Evolutionary conservation across 2,329 filamentous ascomycete genomes (phyloP).

Genomic region (Aspergillus novoparasiticus): DNA sequence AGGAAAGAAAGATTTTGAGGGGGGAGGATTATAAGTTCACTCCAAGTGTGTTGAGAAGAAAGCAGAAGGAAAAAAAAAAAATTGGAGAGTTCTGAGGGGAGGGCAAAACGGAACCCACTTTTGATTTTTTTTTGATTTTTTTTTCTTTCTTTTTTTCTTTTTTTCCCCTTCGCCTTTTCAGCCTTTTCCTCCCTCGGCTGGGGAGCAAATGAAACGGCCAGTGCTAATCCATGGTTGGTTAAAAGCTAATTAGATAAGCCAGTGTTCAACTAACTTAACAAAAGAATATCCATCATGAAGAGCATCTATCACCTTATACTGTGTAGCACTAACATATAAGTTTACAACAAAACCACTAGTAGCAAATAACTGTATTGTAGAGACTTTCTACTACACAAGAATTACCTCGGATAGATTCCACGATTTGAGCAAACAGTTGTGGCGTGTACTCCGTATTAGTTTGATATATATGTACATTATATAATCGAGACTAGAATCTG

Average conservation of each 20-base stretch:
- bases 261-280: not conserved
- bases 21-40: conserved; percentile 21
- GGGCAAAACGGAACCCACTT: conserved; percentile 25
- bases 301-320: not conserved
- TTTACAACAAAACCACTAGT: not conserved
- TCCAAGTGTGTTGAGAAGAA: conserved; percentile 25
- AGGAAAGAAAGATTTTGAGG: conserved; percentile 18
- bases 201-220: conserved; percentile 6
- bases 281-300: not conserved
- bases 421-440: not conserved
- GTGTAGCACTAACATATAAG: not conserved
- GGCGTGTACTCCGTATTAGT: not conserved
- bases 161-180: conserved; percentile 8
- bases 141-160: conserved; percentile 14
- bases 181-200: conserved; percentile 16
- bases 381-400: too few species aligned
- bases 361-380: not conserved
- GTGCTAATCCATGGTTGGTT: conserved; percentile 12
- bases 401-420: not conserved
- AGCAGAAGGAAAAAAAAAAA: conserved; percentile 22
- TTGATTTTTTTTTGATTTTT: conserved; percentile 15
- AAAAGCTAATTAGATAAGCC: conserved; percentile 19
- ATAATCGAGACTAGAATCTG: not conserved
- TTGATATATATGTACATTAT: not conserved
- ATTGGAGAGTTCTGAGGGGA: conserved; percentile 18